Evolutionary conservation across 1,284 basidiomycete genomes (phyloP).

Genomic region (Leccinum pachyderme): DNA sequence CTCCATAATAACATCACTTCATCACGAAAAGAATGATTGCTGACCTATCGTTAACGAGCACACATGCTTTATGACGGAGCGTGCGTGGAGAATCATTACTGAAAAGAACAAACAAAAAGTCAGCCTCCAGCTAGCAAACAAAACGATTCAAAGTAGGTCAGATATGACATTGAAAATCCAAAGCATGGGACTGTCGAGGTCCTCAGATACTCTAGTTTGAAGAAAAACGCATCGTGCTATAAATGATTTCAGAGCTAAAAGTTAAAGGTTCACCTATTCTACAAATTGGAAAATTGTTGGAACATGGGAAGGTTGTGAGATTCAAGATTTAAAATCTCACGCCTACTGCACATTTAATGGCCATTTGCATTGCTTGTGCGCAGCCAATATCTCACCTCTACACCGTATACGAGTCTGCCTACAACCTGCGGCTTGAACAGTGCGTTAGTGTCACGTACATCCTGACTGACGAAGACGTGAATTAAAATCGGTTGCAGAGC

Average conservation of each 20-base stretch:
- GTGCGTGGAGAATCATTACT: not conserved
- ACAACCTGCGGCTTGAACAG: conserved; percentile 79
- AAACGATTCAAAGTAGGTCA: conserved; percentile 36
- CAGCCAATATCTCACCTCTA: conserved; percentile 69
- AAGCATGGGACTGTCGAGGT: conserved; percentile 54
- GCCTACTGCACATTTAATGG: conserved; percentile 48
- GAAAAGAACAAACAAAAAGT: not conserved
- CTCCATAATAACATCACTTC: conserved; percentile 57
- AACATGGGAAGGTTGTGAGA: not conserved
- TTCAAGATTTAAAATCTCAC: conserved; percentile 10
- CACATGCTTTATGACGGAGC: not conserved
- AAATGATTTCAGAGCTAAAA: not conserved
- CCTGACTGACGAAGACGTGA: not conserved
- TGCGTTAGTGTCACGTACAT: conserved; percentile 47
- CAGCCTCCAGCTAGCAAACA: conserved; percentile 3
- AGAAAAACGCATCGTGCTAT: conserved; percentile 52
- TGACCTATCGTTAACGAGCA: not conserved
- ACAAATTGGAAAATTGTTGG: not conserved
- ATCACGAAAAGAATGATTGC: conserved; percentile 12
- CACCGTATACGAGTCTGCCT: conserved; percentile 80
- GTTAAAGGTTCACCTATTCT: not conserved
- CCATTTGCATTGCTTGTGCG: conserved; percentile 81
- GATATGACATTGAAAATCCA: conserved; percentile 48
- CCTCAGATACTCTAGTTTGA: conserved; percentile 87
- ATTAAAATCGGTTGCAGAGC: conserved; percentile 37